Conservation (phyloP, 2,329 filamentous ascomycete species). For the Purpureocillium takamizusanense region DNA sequence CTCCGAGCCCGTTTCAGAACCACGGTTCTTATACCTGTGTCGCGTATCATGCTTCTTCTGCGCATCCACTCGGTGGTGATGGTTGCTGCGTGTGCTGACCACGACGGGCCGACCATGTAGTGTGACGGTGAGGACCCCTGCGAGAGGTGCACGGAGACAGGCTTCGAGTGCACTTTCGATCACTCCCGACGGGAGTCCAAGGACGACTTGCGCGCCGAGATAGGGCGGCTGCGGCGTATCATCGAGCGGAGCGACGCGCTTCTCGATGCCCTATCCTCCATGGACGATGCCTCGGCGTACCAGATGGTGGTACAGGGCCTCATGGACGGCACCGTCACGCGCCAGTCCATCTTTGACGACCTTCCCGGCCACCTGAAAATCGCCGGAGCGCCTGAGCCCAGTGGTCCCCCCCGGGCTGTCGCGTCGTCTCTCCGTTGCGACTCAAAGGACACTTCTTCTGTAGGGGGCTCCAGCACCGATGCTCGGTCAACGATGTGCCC, state of each 20-base stretch:
- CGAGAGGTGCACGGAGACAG: constrained; percentile 1
- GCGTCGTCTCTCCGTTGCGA: too few relatives aligned
- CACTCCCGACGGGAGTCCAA: constrained; percentile 5
- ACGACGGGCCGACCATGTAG: too few relatives aligned
- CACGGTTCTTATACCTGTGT: too few relatives aligned
- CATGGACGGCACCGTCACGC: neutral
- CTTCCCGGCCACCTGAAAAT: too few relatives aligned
- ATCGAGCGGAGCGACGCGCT: neutral
- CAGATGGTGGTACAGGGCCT: neutral
- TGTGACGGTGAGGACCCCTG: constrained; percentile 6
- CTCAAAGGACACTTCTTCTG: too few relatives aligned
- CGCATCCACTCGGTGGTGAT: too few relatives aligned
- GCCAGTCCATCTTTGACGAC: neutral
- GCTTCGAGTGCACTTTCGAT: constrained; percentile 5
- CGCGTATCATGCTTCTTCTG: too few relatives aligned
- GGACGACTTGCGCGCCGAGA: constrained; percentile 12
- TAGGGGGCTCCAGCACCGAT: too few relatives aligned
- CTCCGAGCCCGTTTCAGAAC: too few relatives aligned
- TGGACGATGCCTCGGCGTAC: neutral
- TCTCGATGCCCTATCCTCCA: neutral
- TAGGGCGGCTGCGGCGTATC: constrained; percentile 10
- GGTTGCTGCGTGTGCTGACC: too few relatives aligned
- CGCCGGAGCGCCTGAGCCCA: neutral
- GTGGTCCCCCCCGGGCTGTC: too few relatives aligned
- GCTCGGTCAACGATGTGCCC: too few relatives aligned